Base-by-base conservation (phyloP, 2,329 filamentous ascomycete species). In the Talaromyces sp. region DNA sequence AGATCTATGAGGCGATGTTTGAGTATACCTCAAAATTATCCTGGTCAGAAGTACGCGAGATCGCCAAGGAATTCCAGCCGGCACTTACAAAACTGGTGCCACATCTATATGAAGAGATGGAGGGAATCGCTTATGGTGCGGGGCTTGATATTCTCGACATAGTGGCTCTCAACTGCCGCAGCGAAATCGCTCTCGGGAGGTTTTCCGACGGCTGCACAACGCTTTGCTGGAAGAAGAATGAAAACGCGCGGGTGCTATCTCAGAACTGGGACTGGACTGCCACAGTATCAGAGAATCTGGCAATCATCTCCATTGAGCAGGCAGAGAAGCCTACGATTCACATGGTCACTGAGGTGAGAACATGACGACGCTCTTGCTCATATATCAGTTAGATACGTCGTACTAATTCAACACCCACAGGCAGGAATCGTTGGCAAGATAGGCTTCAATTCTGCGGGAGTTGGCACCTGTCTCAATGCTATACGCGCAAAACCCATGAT, bases 381-480 rank as follows among this genome's bases (percentile, higher is more conserved):
- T 17, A 27, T 17, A 43, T 14, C 8, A 39, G 20, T 29, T 24
- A 4, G 22, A 32, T 2, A 8, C 27, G 11, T n/a, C n/a, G n/a
- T n/a, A 27, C 20, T 47, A 16, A 43, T 27, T 14, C 8, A 22
- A 19, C 6, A n/a, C 8, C 3, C 17, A 27, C 19, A 69, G 67
- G 82, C 80, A 4, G 82, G 82, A 8, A 75, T 84, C 17, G 78
- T 88, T 30, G 85, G 84, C 13, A 88, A 88, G 67, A 86, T 88
- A 19, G 86, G 86, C 0, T 74, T 87, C 58, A 88, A 88, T 62
- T 73, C 71, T 14, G 63, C 67, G 0, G 83, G 84, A 0, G 82
- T 88, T 0, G 85, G 83, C 0, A 79, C 80, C 0, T 81, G 80
- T 39, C 72, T 87, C 8, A 88, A 88, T 55, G 86, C 85, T 0